A percentile compares a stretch with the other conserved stretches of the same genome.
Evolutionary conservation across 345 rosid species (phyloP).

Genomic region (Salix dunnii): DNA sequence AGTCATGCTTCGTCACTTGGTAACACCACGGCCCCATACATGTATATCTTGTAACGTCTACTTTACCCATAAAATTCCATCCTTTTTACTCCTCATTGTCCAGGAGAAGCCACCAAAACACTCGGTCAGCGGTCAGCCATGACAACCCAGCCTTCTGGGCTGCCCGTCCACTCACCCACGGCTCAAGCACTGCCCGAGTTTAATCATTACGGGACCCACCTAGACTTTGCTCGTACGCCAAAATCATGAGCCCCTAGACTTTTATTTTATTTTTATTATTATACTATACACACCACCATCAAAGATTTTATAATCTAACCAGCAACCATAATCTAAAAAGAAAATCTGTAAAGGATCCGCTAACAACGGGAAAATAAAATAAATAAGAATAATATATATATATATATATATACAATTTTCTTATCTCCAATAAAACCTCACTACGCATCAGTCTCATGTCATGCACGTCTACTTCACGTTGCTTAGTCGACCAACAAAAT

Average conservation of each 20-base stretch:
- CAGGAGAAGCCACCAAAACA: neutral
- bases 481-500: conserved; percentile 19
- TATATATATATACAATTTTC: no score
- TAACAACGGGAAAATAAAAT: conserved; percentile 24
- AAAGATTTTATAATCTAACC: conserved; percentile 5
- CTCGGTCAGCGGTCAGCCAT: conserved; percentile 41
- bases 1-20: conserved; percentile 46
- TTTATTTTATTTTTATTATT: neutral
- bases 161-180: conserved; percentile 44
- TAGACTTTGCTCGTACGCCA: conserved; percentile 62
- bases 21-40: conserved; percentile 8
- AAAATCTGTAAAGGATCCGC: conserved; percentile 31
- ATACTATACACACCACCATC: neutral
- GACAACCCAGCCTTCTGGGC: conserved; percentile 18
- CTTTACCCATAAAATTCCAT: conserved; percentile 33
- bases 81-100: neutral
- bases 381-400: no score
- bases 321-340: neutral
- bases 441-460: conserved; percentile 28
- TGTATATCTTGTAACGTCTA: conserved; percentile 17
- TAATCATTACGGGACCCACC: conserved; percentile 54
- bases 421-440: neutral
- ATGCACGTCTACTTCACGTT: conserved; percentile 66
- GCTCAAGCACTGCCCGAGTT: conserved; percentile 32
- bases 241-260: conserved; percentile 51